A percentile compares a stretch with the other conserved stretches of the same genome.
Evolutionary conservation across 768 basidiomycete species (phyloP).

Genomic region (Amanita thiersii): DNA sequence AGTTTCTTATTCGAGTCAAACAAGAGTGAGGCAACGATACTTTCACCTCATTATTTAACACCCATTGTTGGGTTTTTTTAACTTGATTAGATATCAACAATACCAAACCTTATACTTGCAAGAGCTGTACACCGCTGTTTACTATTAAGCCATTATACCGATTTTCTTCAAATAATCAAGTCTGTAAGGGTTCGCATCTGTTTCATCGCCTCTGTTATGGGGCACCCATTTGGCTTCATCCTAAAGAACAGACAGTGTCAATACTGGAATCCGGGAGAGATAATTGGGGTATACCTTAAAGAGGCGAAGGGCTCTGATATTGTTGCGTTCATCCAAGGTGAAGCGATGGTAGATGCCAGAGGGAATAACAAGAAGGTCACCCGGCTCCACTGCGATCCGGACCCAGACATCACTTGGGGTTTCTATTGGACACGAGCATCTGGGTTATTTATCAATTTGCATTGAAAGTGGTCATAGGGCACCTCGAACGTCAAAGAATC

Average conservation of each 20-base stretch:
- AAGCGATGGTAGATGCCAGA: constrained; percentile 94
- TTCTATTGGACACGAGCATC: constrained; percentile 31
- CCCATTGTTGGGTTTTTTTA: too few species aligned
- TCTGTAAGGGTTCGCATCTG: constrained; percentile 60
- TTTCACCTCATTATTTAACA: too few species aligned
- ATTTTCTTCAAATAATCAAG: constrained; percentile 51
- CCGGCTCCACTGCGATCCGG: constrained; percentile 62
- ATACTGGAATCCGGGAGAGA: neutral
- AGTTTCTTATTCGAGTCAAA: too few species aligned
- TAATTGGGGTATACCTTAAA: constrained; percentile 59
- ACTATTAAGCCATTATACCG: constrained; percentile 31
- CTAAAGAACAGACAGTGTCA: constrained; percentile 26
- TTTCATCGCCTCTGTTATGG: constrained; percentile 51
- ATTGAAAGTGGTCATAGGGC: constrained; percentile 18
- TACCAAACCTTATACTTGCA: too few species aligned
- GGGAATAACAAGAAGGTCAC: constrained; percentile 83
- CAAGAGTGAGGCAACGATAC: too few species aligned
- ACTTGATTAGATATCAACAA: too few species aligned
- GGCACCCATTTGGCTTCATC: constrained; percentile 92
- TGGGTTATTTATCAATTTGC: neutral
- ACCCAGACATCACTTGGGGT: constrained; percentile 70
- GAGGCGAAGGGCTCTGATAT: constrained; percentile 70
- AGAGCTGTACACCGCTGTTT: too few species aligned
- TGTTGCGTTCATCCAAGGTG: constrained; percentile 72
- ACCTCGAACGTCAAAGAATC: constrained; percentile 92